Evolutionary conservation across 2,329 filamentous ascomycete species (phyloP).

Genomic region (Alternaria arborescens): DNA sequence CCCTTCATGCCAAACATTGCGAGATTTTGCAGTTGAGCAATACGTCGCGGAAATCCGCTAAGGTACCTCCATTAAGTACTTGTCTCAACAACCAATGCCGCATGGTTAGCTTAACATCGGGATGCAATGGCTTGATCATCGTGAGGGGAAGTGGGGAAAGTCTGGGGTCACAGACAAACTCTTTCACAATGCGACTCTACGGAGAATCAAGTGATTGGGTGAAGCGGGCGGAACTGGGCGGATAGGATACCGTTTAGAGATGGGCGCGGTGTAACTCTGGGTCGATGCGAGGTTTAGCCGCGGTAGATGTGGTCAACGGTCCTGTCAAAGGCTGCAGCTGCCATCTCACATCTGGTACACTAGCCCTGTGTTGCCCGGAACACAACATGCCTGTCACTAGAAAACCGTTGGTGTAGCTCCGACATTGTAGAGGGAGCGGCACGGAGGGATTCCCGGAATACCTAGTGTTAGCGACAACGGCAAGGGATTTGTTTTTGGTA

Average conservation of each 20-base stretch:
- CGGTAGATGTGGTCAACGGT: slow-evolving; percentile 3
- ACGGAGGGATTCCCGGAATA: not conserved
- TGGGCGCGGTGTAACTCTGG: not conserved
- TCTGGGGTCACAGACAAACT: slow-evolving; percentile 18
- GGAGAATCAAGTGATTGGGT: slow-evolving; percentile 21
- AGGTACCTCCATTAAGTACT: slow-evolving; percentile 19
- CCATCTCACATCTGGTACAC: not conserved
- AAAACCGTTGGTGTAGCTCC: not conserved
- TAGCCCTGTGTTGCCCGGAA: not conserved
- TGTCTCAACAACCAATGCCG: slow-evolving; percentile 5
- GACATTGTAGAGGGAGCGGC: not conserved
- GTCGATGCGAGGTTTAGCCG: slow-evolving; percentile 6
- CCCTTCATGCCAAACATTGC: slow-evolving; percentile 16
- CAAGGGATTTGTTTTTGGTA: not conserved
- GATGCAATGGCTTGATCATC: slow-evolving; percentile 5
- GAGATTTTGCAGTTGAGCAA: not conserved
- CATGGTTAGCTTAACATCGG: slow-evolving; percentile 11
- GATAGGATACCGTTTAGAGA: slow-evolving; percentile 1
- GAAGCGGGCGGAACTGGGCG: not conserved
- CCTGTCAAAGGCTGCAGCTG: not conserved
- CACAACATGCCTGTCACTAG: slow-evolving; percentile 1
- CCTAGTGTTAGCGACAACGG: not conserved
- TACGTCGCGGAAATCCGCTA: slow-evolving; percentile 4
- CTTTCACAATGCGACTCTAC: slow-evolving; percentile 6
- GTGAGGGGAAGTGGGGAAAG: slow-evolving; percentile 31